Base-by-base conservation (phyloP, 2,329 filamentous ascomycete species). In the Colletotrichum zoysiae region DNA sequence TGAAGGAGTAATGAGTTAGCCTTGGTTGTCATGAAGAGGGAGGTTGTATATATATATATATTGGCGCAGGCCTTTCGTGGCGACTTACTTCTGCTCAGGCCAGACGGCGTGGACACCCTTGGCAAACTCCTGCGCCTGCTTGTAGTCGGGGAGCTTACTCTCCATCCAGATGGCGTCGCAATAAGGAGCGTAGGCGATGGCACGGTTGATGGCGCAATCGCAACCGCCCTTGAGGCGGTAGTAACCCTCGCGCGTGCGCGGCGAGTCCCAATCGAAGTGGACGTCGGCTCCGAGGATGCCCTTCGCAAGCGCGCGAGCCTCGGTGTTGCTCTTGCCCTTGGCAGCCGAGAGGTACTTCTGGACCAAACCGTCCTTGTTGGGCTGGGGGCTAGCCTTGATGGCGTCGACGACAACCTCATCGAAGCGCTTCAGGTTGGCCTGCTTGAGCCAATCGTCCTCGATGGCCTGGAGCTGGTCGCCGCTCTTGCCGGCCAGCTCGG, bases 141-240 rank as follows among this genome's bases (percentile, higher is more conserved):
- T 87, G 82, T 87, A 98, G 81, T 98, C 95, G 57, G 96, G 96
- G 76, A 97, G 87, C 86, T 97, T 98, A 85, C 92, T 95, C 89
- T 99, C 96, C 96, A 99, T 99, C 96, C 96, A 99, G 83, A 99
- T 97, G 81, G 97, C 91, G 79, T 98, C 95, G 74, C 92, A 93
- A 84, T 97, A 97, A 2, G 96, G 95, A 0, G 94, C 95, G 80
- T 97, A 98, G 7, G 95, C 94, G 70, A 97, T 85, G 44, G 95
- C 95, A 59, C 95, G 91, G 87, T 96, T 97, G 81, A 98, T 86
- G 72, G 95, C 95, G 81, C 93, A 97, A 82, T 95, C 91, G 78
- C 93, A 97, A 71, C 96, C 96, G 73, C 96, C 96, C 83, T 94
- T 88, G 81, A 98, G 92, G 74, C 96, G 89, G 87, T 97, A 98